Evolutionary conservation across 305 asterid species (phyloP), one percentile per base, ranked within the genome.

Genomic region (Fraxinus nigra): DNA sequence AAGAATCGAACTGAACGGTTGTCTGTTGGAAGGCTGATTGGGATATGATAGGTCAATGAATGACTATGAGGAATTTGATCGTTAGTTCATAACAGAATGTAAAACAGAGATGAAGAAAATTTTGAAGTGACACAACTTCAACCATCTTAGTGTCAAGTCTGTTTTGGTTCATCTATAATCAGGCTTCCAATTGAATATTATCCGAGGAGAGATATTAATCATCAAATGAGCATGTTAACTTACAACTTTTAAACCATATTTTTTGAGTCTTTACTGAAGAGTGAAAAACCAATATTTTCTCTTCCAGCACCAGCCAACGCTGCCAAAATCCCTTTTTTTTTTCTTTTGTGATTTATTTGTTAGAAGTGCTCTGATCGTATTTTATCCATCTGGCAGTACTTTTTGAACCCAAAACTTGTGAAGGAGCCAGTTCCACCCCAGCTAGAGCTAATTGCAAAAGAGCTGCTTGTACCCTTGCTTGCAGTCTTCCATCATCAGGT

Each of bases 381-480:
- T 56, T 85, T 67, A 67, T 33, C 28, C 37, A 67, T 63, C 74
- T 67, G 69, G 46, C 91, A 88, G 91, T 88, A 86, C 85, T 86
- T 88, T 81, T 72, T 86, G 79, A 81, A 86, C 63, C 89, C 91
- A 38, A 86, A 82, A 84, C 83, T 88, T 43, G 83, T 79, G 43
- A 88, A 84, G 86, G 91, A 88, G 84, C 91, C 91, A 70, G 91
- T 88, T 72, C 91, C 91, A 75, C 82, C 85, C 28, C 89, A 84
- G 86, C 82, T 88, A 63, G 89, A 88, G 82, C 80, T 88, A 70
- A 88, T 88, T 78, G 80, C 88, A 70, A 78, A 84, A 79, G 91
- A 88, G 83, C 83, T 88, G 67, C 87, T 88, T 73, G 85, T 84
- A 18, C 89, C 91, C 76, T 84, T 86, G 78, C 81, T 88, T 79